Percentiles rank a stretch among this genome's conserved stretches.
phyloP scores from a whole-genome alignment of 257 asterid species.

The Solanum tarijense region DNA sequence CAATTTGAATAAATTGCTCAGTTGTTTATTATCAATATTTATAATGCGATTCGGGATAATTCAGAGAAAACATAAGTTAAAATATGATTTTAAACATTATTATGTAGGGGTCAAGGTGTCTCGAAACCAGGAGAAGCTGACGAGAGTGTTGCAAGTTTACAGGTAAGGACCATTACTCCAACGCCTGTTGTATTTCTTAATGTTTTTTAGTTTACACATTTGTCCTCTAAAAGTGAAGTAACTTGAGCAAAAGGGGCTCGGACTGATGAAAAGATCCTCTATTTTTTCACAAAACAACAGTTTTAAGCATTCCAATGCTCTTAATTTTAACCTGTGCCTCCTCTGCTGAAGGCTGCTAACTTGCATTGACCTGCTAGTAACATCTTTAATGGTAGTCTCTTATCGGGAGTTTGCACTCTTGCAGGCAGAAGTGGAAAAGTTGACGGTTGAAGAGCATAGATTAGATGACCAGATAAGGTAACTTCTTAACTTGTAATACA shows the following conservation, averaged over 20 bases:
- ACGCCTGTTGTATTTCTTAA: background rate
- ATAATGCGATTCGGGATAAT: slow-evolving; percentile 2
- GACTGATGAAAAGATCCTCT: background rate
- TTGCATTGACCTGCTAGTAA: background rate
- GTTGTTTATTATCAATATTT: background rate
- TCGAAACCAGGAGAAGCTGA: slow-evolving; percentile 75
- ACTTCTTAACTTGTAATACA: background rate
- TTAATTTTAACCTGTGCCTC: background rate
- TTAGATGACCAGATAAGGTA: slow-evolving; percentile 55
- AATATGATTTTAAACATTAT: slow-evolving; percentile 2
- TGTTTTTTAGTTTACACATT: background rate
- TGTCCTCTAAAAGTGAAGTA: background rate
- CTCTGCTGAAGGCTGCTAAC: background rate
- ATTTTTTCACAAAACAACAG: background rate
- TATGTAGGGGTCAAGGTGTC: slow-evolving; percentile 70
- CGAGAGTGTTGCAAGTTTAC: slow-evolving; percentile 57
- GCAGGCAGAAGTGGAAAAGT: slow-evolving; percentile 55
- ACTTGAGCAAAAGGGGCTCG: background rate
- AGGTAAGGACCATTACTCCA: slow-evolving; percentile 28
- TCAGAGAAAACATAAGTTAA: slow-evolving; percentile 10
- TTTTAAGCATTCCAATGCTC: background rate
- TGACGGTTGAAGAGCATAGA: slow-evolving; percentile 38
- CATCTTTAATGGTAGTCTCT: background rate
- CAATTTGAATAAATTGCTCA: background rate
- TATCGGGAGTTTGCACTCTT: slow-evolving; percentile 14